Evolutionary conservation across 495 filamentous ascomycete genomes (phyloP).

Genomic region (Aspergillus leporis): DNA sequence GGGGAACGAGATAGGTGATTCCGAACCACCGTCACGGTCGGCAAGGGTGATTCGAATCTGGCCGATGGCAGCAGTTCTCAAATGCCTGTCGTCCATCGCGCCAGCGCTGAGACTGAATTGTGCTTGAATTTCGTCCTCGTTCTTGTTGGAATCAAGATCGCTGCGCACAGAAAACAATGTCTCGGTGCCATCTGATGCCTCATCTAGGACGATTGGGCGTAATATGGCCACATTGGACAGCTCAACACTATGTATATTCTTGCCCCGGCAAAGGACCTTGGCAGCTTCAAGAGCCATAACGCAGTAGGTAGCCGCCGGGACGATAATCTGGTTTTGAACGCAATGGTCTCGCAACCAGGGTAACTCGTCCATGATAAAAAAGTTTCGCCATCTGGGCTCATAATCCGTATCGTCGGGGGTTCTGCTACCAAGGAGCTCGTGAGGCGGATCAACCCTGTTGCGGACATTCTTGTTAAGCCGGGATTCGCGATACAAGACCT

Average conservation of each 20-base stretch:
- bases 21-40: not conserved
- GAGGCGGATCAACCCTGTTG: constrained; percentile 30
- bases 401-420: constrained; percentile 19
- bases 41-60: not conserved
- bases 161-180: not conserved
- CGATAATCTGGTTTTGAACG: constrained; percentile 16
- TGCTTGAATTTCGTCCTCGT: not conserved
- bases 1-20: not conserved
- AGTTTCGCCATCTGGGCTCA: constrained; percentile 20
- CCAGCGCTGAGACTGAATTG: constrained; percentile 3
- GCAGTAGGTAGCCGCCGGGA: constrained; percentile 20
- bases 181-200: not conserved
- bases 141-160: not conserved
- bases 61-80: not conserved
- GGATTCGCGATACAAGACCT: constrained; percentile 46
- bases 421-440: constrained; percentile 39
- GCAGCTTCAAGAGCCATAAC: constrained; percentile 30
- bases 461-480: constrained; percentile 48
- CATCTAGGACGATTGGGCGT: constrained; percentile 11
- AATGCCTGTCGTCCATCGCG: not conserved
- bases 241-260: not conserved
- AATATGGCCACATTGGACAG: constrained; percentile 25
- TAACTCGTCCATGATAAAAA: constrained; percentile 17
- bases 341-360: constrained; percentile 21
- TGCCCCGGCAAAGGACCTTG: constrained; percentile 10